These are phyloP conservation scores for Sporothrix dimorphospora DNA, from an alignment of 2,329 filamentous ascomycete species.

Conservation along the genomic window DNA sequence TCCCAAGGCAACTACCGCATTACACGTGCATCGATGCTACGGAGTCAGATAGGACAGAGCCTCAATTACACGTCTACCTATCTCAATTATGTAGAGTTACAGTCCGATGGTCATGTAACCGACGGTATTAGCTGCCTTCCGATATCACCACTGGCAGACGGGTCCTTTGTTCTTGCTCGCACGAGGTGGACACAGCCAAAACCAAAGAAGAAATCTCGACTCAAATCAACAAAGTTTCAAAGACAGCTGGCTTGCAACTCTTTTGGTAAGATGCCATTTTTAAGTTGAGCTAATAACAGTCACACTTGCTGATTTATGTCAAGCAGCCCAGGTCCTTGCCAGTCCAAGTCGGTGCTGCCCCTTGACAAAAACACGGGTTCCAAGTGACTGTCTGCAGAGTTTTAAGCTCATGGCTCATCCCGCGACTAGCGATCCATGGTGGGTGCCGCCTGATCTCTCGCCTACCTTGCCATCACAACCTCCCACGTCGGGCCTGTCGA, in stretches of 20 bases:
- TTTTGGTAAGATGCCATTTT: constrained; percentile 55
- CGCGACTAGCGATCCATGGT: constrained; percentile 56
- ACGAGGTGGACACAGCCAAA: constrained; percentile 48
- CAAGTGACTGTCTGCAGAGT: constrained; percentile 62
- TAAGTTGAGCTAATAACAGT: background rate
- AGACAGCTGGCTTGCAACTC: constrained; percentile 63
- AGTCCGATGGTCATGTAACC: background rate
- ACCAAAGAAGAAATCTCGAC: constrained; percentile 39
- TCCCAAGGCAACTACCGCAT: background rate
- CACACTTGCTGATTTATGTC: background rate
- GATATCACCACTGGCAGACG: constrained; percentile 59
- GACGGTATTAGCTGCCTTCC: constrained; percentile 44
- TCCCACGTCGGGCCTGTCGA: background rate
- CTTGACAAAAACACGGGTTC: constrained; percentile 30
- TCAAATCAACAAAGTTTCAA: constrained; percentile 50
- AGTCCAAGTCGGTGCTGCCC: constrained; percentile 29
- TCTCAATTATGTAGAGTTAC: background rate
- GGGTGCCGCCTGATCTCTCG: constrained; percentile 49
- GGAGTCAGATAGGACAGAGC: background rate
- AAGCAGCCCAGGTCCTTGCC: constrained; percentile 51
- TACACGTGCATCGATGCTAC: background rate
- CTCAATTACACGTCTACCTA: background rate
- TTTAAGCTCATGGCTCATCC: constrained; percentile 62
- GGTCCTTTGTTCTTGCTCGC: constrained; percentile 51
- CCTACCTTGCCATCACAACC: background rate